Evolutionary conservation across 371 early-diverging fungal genomes (phyloP), one percentile per base, ranked within the genome.

Genomic region (Saksenaea vasiformis): DNA sequence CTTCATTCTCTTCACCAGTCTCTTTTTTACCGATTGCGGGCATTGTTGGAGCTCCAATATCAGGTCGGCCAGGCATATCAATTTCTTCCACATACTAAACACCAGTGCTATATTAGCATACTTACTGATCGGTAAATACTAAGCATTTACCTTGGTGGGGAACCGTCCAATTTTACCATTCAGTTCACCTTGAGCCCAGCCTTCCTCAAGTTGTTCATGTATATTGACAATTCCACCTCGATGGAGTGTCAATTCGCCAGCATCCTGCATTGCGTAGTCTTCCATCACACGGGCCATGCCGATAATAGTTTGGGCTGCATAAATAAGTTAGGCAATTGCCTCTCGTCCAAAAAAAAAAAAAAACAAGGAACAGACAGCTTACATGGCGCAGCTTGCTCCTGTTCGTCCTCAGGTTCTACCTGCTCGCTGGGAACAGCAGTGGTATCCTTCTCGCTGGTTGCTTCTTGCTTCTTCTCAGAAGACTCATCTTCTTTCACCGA

Each of bases 131-230:
- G 38, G 1, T 11, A 4, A 22, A 15, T 47, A 22, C 22, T 7
- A 19, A 47, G 2, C 19, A 62, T 54, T 62, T 82, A 87, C 83
- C 74, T 85, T 83, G 39, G 83, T 82, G 14, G 92, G 93, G 71
- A 91, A 88, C 39, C 76, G 71, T 36, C 93, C 93, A 15, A 78
- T 67, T 54, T 80, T 83, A 54, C 91, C 91, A 66, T 90, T 86
- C 60, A 85, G 66, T 65, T 86, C 89, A 44, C 91, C 93, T 56
- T 79, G 73, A 71, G 83, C 81, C 88, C 91, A 92, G n/a, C 87
- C 90, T 54, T 85, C 83, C 53, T 88, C 85, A 43, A 77, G 73
- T 54, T 84, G 76, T 67, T 88, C 86, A 44, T 86, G 71, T 8
- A 92, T 71, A 37, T 86, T 87, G 13, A 92, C 78, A 53, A 89